Base-by-base conservation (phyloP, 2,329 filamentous ascomycete species). In the Pseudopithomyces chartarum region DNA sequence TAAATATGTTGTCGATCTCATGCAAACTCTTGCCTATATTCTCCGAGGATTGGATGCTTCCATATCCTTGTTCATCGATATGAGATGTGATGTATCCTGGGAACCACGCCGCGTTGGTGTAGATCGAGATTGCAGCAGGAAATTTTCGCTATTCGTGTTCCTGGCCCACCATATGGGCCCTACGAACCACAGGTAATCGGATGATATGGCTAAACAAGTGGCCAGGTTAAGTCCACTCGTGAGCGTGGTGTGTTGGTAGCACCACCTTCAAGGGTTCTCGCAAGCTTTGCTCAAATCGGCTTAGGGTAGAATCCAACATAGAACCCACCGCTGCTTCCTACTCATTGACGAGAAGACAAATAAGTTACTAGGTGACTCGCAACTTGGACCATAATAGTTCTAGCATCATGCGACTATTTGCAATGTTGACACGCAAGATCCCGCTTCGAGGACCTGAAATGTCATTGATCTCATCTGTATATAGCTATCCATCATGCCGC, bases 241-340 rank as follows among this genome's bases (percentile, higher is more conserved):
- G 48, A 51, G 48, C 5, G 17, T 42, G n/a, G 48, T 43, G 36
- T 33, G 48, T 29, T 51, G 23, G 23, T 51, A 42, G n/a, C 23
- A 51, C 38, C 48, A 51, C 48, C 48, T 26, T 22, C 48, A 42
- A 51, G 48, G 36, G 42, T 23, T 26, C 29, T 52, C 50, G 50
- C 50, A 52, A 52, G 42, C 26, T 11, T 17, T n/a, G 26, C 50
- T 20, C 19, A 33, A 38, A 33, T 15, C 17, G 50, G 50, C 6
- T 42, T 52, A 45, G 50, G 12, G 32, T 12, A 6, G 17, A 29
- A 5, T 20, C 26, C 19, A 38, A 45, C 42, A 36, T 33, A 20
- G 32, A 22, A 33, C 10, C 38, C 40, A 42, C 38, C 38, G 49
- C 40, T 44, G 10, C 15, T 52, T 42, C n/a, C 22, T 15, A 22